These are phyloP conservation scores for Yarrowia osloensis DNA, from an alignment of 805 yeast species.

Conservation along the genomic window DNA sequence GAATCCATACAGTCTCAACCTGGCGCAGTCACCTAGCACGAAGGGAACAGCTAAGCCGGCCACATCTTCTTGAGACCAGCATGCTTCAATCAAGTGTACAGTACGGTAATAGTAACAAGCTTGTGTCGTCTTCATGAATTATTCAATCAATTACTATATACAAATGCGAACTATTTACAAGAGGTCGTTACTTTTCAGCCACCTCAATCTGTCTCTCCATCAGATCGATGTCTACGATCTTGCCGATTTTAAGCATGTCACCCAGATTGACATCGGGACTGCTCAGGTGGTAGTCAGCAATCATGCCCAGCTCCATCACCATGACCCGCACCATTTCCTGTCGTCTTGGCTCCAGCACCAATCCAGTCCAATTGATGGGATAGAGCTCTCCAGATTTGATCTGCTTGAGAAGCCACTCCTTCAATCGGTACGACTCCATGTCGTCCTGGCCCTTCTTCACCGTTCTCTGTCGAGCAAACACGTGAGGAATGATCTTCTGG, in stretches of 20 bases:
- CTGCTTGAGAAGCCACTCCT: background rate
- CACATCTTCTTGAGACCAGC: too few relatives aligned
- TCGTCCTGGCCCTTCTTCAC: slow-evolving; percentile 21
- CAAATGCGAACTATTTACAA: background rate
- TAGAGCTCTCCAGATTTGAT: background rate
- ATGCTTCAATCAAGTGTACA: too few relatives aligned
- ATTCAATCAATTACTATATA: background rate
- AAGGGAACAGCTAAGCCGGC: too few relatives aligned
- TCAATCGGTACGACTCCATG: slow-evolving; percentile 9
- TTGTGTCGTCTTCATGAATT: too few relatives aligned
- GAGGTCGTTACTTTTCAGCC: background rate
- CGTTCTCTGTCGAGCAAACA: background rate
- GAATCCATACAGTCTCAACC: too few relatives aligned
- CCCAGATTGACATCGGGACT: slow-evolving; percentile 5
- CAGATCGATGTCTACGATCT: slow-evolving; percentile 8
- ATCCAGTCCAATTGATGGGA: slow-evolving; percentile 4
- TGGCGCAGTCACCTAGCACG: too few relatives aligned
- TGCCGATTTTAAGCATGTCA: background rate
- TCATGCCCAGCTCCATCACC: slow-evolving; percentile 17
- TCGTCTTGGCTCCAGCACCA: slow-evolving; percentile 1
- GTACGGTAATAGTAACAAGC: too few relatives aligned
- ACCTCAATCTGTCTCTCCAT: slow-evolving; percentile 15
- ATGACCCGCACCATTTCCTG: background rate
- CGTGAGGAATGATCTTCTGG: slow-evolving; percentile 10
- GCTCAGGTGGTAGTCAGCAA: slow-evolving; percentile 3